Base-by-base conservation (phyloP, 495 filamentous ascomycete genomes). In the Penicillium manginii region DNA sequence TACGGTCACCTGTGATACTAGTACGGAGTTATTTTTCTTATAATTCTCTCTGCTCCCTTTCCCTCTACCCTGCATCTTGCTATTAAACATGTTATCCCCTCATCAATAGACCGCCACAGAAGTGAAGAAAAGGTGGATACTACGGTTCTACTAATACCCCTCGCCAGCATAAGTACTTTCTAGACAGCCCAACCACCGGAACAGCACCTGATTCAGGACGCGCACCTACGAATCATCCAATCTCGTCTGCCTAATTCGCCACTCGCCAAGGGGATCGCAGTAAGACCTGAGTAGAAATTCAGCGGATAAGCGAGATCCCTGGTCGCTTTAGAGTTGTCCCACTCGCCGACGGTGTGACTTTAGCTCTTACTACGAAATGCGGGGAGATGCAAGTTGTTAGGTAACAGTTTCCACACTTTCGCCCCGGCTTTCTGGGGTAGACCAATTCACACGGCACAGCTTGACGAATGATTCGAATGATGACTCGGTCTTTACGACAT, bases 331-430 rank as follows among this genome's bases (percentile, higher is more conserved):
- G 61, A 67, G 64, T 67, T 64, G 55, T 58, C 55, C 52, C 51
- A 54, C 54, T 46, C 35, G 22, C 42, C 37, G 51, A 29, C 17
- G 50, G 23, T 46, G 22, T 57, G 43, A 37, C 18, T 55, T 55
- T 54, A 58, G 51, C 58, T 47, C 54, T 43, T 53, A 6, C 7
- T 43, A 51, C 51, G 58, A 60, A 72, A 64, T 71, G 72, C 66
- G 72, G 72, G 64, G 61, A 47, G 21, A 37, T 37, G 31, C 46
- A 65, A 68, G 47, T 47, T 66, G 59, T 74, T 74, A 74, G 54
- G 57, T 74, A 74, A 74, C 65, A 66, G 70, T 58, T 74, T 74
- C 68, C 72, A 74, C 72, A 45, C 17, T 43, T 54, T 56, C 42
- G 43, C 43, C 50, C 50, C 57, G 15, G 40, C 43, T 62, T 46